Conservation (phyloP, 345 rosid species). For the Garcia nutans region DNA sequence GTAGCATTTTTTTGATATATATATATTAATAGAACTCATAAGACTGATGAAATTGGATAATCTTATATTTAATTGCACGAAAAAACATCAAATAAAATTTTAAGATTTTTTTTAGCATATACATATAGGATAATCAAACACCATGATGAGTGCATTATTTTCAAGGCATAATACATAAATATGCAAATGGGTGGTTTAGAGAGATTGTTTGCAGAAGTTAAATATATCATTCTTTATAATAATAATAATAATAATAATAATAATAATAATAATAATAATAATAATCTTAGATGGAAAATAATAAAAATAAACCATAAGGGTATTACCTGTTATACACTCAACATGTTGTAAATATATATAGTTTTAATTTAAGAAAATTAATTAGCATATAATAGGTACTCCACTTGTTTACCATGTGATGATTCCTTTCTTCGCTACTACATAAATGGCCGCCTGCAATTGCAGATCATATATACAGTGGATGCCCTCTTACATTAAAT, state of each 20-base stretch:
- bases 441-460: slow-evolving; percentile 1
- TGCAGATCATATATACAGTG: too few relatives aligned
- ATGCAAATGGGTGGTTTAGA: neutral
- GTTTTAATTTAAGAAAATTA: slow-evolving; percentile 3
- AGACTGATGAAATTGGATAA: too few relatives aligned
- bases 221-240: neutral
- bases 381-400: neutral
- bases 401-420: slow-evolving; percentile 7
- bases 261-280: neutral
- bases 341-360: neutral
- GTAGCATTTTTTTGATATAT: too few relatives aligned
- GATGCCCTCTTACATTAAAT: neutral
- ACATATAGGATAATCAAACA: neutral
- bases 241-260: neutral
- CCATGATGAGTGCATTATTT: neutral
- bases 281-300: neutral
- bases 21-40: too few relatives aligned
- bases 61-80: too few relatives aligned
- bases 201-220: neutral
- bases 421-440: neutral
- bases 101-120: too few relatives aligned
- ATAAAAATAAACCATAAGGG: neutral
- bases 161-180: neutral
- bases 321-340: neutral
- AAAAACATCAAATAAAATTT: too few relatives aligned